Evolutionary conservation across 441 rosid genomes (phyloP), one percentile per base, ranked within the genome.

Genomic region (Erodium trifolium): DNA sequence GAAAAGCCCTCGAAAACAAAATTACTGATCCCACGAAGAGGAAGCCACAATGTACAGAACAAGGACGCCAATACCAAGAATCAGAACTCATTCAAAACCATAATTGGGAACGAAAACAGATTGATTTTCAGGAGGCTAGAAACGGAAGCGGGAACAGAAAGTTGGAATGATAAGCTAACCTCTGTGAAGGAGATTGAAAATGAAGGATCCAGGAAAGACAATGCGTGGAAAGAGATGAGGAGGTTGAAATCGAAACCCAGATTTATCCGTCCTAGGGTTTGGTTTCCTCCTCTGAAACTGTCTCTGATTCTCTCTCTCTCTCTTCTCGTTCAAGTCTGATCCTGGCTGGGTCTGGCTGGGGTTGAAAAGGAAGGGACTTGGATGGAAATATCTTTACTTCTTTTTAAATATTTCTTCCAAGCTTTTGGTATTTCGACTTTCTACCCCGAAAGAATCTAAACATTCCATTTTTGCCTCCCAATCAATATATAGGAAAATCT

Each of bases 131-230:
- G 19, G 45, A 43, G 18, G 14, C 5, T 63, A 1, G 1, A 27
- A 41, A 62, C 23, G 39, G 13, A 35, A 31, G 3, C 27, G 2
- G 27, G 27, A 23, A 23, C 27, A 23, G 27, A 0, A 2, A 23
- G 27, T 31, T 31, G 3, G 34, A 10, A 35, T 11, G 9, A 65
- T 49, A 69, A 68, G 68, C 81, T 67, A 67, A 73, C 73, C 63
- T 57, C 29, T 57, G 63, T 16, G 63, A 27, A 14, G 18, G 5
- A 18, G 70, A 67, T 70, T 79, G 76, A 69, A 69, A 75, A 75
- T 76, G 62, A 71, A 68, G 77, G 90, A 86, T 84, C 85, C 78
- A 9, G 60, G 77, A 73, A 80, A 82, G 71, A 76, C 70, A 78
- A 78, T 69, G 74, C 59, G 53, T 31, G 39, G 69, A 63, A 39